Conservation (phyloP, 2,329 filamentous ascomycete species). For the Pseudogymnoascus sp. region DNA sequence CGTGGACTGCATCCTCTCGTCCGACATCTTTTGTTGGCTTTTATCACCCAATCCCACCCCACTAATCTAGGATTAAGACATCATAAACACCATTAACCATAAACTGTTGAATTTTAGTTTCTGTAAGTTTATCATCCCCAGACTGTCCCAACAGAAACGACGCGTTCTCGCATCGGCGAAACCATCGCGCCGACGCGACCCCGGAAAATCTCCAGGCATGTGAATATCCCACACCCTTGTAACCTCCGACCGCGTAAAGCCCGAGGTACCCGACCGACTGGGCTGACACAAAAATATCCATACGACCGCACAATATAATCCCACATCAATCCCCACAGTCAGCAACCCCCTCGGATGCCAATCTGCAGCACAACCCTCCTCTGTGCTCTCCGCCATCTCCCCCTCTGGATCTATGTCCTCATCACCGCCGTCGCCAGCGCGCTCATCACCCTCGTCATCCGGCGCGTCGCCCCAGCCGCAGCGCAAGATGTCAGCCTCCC, state of each 20-base stretch:
- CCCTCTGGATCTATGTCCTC: slow-evolving; percentile 46
- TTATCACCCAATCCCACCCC: background rate
- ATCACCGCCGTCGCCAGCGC: slow-evolving; percentile 45
- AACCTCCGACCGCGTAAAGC: background rate
- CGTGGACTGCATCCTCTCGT: background rate
- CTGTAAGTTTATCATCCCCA: background rate
- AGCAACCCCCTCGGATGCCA: background rate
- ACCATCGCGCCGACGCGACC: background rate
- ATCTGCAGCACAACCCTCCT: background rate
- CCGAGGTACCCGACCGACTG: background rate
- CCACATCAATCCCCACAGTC: background rate
- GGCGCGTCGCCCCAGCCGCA: background rate
- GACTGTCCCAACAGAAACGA: background rate
- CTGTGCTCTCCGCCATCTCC: slow-evolving; percentile 21
- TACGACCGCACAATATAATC: background rate
- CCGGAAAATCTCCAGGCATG: background rate
- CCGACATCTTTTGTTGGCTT: background rate
- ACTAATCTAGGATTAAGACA: background rate
- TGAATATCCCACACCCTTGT: background rate
- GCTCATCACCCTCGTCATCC: slow-evolving; percentile 31
- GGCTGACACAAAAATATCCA: background rate
- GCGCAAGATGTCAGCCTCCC: slow-evolving; percentile 20
- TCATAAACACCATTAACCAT: background rate
- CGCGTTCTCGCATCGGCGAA: background rate
- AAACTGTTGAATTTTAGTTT: background rate